Base-by-base conservation (phyloP, 2,329 filamentous ascomycete genomes). In the Apiospora arundinis region DNA sequence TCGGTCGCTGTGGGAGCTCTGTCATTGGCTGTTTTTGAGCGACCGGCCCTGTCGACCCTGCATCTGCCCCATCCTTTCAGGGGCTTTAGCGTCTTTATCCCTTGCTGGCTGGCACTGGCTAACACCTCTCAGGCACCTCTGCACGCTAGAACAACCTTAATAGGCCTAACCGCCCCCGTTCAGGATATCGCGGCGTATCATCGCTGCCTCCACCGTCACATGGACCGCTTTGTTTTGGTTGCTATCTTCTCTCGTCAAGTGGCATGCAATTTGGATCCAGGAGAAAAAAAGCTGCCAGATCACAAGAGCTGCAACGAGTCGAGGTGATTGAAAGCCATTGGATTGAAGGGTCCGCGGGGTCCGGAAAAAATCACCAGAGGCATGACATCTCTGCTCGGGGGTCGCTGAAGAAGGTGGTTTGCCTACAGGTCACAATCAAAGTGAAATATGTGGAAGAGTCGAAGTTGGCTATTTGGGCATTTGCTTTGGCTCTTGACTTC, bases 101-200 rank as follows among this genome's bases (percentile, higher is more conserved):
- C 56, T 21, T n/a, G 56, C 8, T n/a, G 21, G 56, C 56, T 63
- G 40, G 18, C 56, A 63, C 56, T 32, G 32, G 32, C 6, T 32
- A 32, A 6, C 32, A 32, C 32, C 32, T 32, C 32, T 3, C 3
- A 6, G 40, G 18, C 56, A 63, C 56, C 32, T 40, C 32, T 14
- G 18, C 3, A 63, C 56, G 28, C 56, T 63, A 63, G 56, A 63
- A 63, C 56, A 40, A 63, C 56, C 56, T 40, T 63, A 63, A 63
- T 5, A 63, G 56, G 56, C 56, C 32, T 63, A 63, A 63, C 18
- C 56, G 56, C 56, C 56, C 56, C 56, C 56, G 32, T 63, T 63
- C 56, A 63, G 56, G 56, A 40, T n/a, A 63, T 63, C 56, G 56
- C 56, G 2, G 18, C 16, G 56, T 63, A 63, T 63, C 56, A 63